Evolutionary conservation across 2,329 filamentous ascomycete species (phyloP).

Genomic region (Phaeosphaeriaceae sp.): DNA sequence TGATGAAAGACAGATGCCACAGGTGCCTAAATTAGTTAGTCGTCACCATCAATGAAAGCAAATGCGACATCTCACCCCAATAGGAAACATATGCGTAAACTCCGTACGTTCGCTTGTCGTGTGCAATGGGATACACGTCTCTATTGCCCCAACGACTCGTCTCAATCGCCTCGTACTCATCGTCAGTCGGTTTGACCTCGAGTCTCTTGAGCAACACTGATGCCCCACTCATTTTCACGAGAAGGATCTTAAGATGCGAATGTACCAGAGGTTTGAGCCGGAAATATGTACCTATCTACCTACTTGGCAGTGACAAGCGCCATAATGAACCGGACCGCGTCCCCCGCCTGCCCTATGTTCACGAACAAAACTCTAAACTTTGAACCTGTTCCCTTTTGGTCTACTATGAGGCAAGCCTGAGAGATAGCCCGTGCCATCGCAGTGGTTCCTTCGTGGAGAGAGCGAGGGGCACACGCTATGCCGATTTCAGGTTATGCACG

Average conservation of each 20-base stretch:
- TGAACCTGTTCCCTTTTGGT: no score
- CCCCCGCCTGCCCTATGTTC: neutral
- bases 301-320: no score
- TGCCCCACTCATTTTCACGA: conserved; percentile 1
- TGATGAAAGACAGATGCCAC: conserved; percentile 17
- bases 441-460: no score
- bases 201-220: conserved; percentile 13
- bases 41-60: neutral
- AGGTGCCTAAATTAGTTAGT: conserved; percentile 11
- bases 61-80: conserved; percentile 7
- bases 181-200: conserved; percentile 20
- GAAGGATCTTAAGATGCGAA: no score
- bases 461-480: no score
- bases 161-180: conserved; percentile 20
- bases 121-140: conserved; percentile 22
- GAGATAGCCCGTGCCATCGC: no score
- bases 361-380: no score
- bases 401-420: no score
- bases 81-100: conserved; percentile 18
- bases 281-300: no score
- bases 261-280: no score
- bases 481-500: no score
- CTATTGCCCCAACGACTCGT: conserved; percentile 23
- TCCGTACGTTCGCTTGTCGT: conserved; percentile 21
- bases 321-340: neutral